Percentiles rank a stretch among this genome's conserved stretches.
phyloP scores from a whole-genome alignment of 148 eudicot species.

The Suaeda aralocaspica region DNA sequence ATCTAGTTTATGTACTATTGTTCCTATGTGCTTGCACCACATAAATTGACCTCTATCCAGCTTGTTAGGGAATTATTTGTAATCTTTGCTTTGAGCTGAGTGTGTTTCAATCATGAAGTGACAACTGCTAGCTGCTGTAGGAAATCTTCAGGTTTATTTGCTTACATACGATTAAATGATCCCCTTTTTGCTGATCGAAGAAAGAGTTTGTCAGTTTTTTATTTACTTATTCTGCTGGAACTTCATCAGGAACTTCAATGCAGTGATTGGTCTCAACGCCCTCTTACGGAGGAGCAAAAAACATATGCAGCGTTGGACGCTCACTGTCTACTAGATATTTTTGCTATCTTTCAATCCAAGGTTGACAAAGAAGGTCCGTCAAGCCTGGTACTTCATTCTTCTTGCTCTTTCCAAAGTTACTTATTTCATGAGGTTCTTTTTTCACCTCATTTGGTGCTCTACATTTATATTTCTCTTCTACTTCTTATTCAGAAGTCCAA shows the following conservation, averaged over 20 bases:
- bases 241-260: slow-evolving; percentile 85
- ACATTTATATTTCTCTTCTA: not conserved
- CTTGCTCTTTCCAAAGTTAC: slow-evolving; percentile 5
- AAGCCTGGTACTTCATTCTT: slow-evolving; percentile 15
- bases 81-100: not conserved
- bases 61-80: not conserved
- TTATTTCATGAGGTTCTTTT: slow-evolving; percentile 6
- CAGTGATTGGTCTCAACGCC: slow-evolving; percentile 98
- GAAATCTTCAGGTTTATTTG: too few relatives aligned
- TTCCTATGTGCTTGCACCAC: not conserved
- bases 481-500: not conserved
- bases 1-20: not conserved
- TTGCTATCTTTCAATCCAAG: slow-evolving; percentile 56
- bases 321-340: slow-evolving; percentile 75
- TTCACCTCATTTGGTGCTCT: slow-evolving; percentile 4
- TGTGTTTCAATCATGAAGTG: too few relatives aligned
- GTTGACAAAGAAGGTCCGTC: slow-evolving; percentile 66
- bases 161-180: too few relatives aligned
- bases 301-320: slow-evolving; percentile 92
- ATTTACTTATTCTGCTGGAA: not conserved
- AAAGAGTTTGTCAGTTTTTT: not conserved
- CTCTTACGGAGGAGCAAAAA: slow-evolving; percentile 84
- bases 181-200: not conserved
- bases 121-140: too few relatives aligned
- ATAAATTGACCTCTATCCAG: not conserved